Percentiles rank a stretch among this genome's conserved stretches.
phyloP scores from a whole-genome alignment of 2,329 filamentous ascomycete species.

The Aaosphaeria arxii region DNA sequence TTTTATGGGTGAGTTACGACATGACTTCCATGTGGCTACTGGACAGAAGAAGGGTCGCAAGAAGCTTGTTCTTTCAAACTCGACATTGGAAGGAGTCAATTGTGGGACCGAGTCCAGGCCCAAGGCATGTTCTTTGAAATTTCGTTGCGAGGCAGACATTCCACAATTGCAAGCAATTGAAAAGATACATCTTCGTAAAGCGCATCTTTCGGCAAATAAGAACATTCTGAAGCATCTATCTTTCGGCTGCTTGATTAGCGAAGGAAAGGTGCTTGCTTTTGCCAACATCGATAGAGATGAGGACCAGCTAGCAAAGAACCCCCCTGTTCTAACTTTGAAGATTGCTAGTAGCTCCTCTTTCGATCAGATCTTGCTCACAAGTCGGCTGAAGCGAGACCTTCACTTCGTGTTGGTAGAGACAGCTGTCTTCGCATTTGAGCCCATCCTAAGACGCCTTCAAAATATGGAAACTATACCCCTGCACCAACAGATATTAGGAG shows the following conservation, averaged over 20 bases:
- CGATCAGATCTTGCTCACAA: slow-evolving; percentile 42
- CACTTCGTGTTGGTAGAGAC: slow-evolving; percentile 62
- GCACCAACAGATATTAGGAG: slow-evolving; percentile 49
- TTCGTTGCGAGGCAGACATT: slow-evolving; percentile 46
- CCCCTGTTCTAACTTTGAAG: slow-evolving; percentile 51
- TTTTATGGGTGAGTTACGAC: slow-evolving; percentile 63
- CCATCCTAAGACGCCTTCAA: slow-evolving; percentile 60
- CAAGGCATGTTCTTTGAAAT: slow-evolving; percentile 35
- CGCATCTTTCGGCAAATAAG: slow-evolving; percentile 47
- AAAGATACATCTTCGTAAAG: slow-evolving; percentile 36
- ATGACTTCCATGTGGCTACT: slow-evolving; percentile 54
- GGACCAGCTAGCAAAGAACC: slow-evolving; percentile 39
- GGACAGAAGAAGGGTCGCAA: slow-evolving; percentile 49
- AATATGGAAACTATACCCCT: slow-evolving; percentile 56
- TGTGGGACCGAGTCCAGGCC: slow-evolving; percentile 29
- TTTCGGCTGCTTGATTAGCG: slow-evolving; percentile 59
- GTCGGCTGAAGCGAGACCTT: slow-evolving; percentile 26
- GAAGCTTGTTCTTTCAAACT: slow-evolving; percentile 37
- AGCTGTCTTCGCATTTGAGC: slow-evolving; percentile 66
- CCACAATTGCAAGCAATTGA: slow-evolving; percentile 38
- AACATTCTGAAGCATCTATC: slow-evolving; percentile 58
- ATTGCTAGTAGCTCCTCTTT: slow-evolving; percentile 50
- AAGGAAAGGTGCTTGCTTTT: slow-evolving; percentile 57
- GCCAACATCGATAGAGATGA: slow-evolving; percentile 56
- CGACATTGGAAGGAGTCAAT: slow-evolving; percentile 42